phyloP scores from a whole-genome alignment of 169 alveolate species.

The Plasmodium berghei region DNA sequence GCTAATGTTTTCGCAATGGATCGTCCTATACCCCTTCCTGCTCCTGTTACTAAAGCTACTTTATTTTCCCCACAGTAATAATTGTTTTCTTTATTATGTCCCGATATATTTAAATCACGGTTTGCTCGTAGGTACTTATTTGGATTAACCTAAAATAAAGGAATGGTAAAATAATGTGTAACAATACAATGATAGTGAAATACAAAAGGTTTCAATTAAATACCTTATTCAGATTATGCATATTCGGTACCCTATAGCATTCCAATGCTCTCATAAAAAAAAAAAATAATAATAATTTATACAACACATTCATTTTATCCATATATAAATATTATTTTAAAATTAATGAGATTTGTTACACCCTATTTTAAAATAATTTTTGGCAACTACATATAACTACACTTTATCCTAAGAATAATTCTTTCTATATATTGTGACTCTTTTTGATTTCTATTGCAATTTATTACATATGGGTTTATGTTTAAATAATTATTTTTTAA shows the following conservation, averaged over 20 bases:
- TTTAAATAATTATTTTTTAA: too few species aligned
- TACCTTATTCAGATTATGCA: not conserved
- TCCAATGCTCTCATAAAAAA: slow-evolving; percentile 13
- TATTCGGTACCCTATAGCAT: slow-evolving; percentile 27
- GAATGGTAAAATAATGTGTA: not conserved
- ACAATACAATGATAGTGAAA: not conserved
- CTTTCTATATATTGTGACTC: too few species aligned
- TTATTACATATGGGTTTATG: too few species aligned
- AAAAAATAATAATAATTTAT: slow-evolving; percentile 2
- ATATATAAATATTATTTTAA: not conserved
- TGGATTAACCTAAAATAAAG: slow-evolving; percentile 31
- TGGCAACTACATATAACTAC: too few species aligned
- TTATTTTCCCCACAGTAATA: slow-evolving; percentile 77
- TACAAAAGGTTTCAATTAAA: not conserved
- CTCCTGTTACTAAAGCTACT: slow-evolving; percentile 84
- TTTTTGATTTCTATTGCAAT: too few species aligned
- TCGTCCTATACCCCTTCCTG: slow-evolving; percentile 82
- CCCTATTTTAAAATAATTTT: not conserved
- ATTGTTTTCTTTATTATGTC: slow-evolving; percentile 17
- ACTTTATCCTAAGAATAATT: too few species aligned
- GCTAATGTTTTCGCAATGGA: slow-evolving; percentile 79
- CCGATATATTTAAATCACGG: not conserved
- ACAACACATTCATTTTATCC: not conserved
- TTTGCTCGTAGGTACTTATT: slow-evolving; percentile 1
- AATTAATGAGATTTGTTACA: not conserved